Evolutionary conservation across 306 rosid genomes (phyloP).

Genomic region (Sechiopsis laciniata): DNA sequence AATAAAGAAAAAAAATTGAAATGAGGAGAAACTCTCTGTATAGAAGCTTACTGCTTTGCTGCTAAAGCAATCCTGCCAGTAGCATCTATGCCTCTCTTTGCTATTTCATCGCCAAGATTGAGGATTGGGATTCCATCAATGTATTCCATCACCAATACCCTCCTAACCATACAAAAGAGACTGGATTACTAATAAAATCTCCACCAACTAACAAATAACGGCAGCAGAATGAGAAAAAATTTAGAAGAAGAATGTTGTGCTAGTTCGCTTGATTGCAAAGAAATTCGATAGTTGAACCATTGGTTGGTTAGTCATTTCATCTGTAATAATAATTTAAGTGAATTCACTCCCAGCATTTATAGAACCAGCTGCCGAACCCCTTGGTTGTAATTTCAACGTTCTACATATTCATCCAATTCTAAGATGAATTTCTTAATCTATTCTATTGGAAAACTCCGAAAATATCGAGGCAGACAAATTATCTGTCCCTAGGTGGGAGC

Average conservation of each 20-base stretch:
- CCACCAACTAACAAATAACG: slow-evolving; percentile 21
- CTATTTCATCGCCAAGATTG: slow-evolving; percentile 88
- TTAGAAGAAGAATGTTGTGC: background rate
- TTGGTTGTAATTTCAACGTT: background rate
- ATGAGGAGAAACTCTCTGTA: slow-evolving; percentile 5
- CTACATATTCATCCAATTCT: background rate
- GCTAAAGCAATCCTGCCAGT: slow-evolving; percentile 63
- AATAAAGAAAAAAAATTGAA: background rate
- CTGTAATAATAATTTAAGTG: background rate
- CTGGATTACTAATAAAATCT: slow-evolving; percentile 20
- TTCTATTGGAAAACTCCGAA: background rate
- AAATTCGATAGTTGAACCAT: too few species aligned
- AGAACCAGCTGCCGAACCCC: background rate
- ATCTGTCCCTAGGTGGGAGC: background rate
- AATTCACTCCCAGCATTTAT: background rate
- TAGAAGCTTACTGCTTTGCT: slow-evolving; percentile 70
- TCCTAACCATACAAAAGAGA: slow-evolving; percentile 47
- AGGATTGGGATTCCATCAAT: slow-evolving; percentile 84
- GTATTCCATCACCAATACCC: slow-evolving; percentile 85
- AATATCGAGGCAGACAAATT: background rate
- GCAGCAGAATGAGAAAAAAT: slow-evolving; percentile 15
- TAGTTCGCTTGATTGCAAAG: background rate
- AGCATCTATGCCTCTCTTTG: slow-evolving; percentile 80
- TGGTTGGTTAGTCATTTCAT: slow-evolving; percentile 2
- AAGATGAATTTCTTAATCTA: background rate